Conservation (phyloP, 176 grass and related monocot species). For the Carex myosuroides region DNA sequence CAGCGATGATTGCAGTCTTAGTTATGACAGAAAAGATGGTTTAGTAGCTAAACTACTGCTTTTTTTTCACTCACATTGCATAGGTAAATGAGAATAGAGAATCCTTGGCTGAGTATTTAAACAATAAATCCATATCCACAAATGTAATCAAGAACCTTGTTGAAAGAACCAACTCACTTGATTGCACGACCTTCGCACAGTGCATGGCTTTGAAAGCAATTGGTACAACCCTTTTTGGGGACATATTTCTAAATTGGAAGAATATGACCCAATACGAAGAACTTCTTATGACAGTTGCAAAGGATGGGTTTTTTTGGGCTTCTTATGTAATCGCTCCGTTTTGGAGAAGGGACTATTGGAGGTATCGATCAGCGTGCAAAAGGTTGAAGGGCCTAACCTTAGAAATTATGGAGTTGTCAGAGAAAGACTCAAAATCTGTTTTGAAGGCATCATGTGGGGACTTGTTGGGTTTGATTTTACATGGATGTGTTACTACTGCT, state of each 20-base stretch:
- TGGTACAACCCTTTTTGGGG: conserved; percentile 62
- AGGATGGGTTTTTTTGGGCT: conserved; percentile 89
- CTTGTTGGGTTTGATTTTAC: conserved; percentile 81
- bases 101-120: conserved; percentile 55
- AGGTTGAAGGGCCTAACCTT: conserved; percentile 59
- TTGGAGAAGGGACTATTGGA: conserved; percentile 83
- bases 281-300: conserved; percentile 66
- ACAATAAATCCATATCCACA: conserved; percentile 48
- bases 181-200: conserved; percentile 53
- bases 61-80: conserved; percentile 3
- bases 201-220: conserved; percentile 73
- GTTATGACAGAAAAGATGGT: neutral
- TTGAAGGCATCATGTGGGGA: conserved; percentile 53
- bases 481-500: conserved; percentile 68
- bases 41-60: neutral
- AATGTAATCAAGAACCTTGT: conserved; percentile 48
- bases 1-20: neutral
- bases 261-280: conserved; percentile 56
- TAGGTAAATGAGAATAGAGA: conserved; percentile 75
- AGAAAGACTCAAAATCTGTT: conserved; percentile 9
- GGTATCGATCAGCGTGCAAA: conserved; percentile 41
- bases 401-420: conserved; percentile 35
- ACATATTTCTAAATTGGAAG: conserved; percentile 76
- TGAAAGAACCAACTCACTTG: conserved; percentile 33
- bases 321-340: conserved; percentile 63